Percentiles rank a stretch among this genome's conserved stretches.
Conservation (phyloP, 2,329 filamentous ascomycete genomes). For the Trichoderma endophyticum region DNA sequence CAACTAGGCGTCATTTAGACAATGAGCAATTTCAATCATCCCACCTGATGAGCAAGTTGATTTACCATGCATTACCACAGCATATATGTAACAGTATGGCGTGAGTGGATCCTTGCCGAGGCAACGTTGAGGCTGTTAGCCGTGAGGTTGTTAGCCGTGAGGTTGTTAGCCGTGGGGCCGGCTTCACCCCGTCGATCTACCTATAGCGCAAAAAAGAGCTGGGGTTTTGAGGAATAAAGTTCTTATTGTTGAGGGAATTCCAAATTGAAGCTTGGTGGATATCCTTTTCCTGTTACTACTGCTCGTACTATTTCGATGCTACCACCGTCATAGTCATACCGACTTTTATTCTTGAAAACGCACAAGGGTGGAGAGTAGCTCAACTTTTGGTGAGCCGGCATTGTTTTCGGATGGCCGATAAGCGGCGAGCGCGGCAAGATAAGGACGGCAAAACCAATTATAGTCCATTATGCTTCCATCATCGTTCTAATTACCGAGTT, state of each 20-base stretch:
- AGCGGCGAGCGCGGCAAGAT: not conserved
- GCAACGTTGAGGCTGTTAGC: not conserved
- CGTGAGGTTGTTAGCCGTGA: too few relatives aligned
- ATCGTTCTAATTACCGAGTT: not conserved
- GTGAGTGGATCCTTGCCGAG: not conserved
- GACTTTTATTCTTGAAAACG: not conserved
- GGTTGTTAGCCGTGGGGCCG: not conserved
- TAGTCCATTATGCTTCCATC: not conserved
- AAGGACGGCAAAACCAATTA: not conserved
- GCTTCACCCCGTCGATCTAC: not conserved
- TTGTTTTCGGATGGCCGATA: not conserved
- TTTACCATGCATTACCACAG: not conserved
- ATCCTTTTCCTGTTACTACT: too few relatives aligned
- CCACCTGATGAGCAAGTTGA: not conserved
- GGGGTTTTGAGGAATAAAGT: not conserved
- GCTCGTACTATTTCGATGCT: not conserved
- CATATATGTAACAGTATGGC: not conserved
- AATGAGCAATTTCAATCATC: not conserved
- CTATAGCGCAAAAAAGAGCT: not conserved
- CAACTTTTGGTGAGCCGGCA: not conserved
- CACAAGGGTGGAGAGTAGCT: not conserved
- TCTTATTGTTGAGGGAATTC: not conserved
- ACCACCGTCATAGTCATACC: not conserved
- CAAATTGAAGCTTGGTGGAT: too few relatives aligned
- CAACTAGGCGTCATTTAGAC: too few relatives aligned